phyloP scores from a whole-genome alignment of 2,329 filamentous ascomycete genomes.

The Tympanopsis confertula region DNA sequence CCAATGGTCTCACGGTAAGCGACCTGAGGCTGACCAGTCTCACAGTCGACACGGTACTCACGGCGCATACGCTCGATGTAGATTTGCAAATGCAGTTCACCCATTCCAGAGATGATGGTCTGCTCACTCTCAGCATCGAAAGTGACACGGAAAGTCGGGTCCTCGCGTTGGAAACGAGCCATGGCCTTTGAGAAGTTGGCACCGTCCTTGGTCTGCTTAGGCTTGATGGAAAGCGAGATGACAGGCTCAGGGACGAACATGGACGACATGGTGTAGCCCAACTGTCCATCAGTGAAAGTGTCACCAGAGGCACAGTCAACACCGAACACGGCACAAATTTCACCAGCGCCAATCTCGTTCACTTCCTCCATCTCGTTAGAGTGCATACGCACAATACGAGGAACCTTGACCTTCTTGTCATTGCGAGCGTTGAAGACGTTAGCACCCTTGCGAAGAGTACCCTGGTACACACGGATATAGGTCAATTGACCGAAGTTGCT shows the following conservation, averaged over 20 bases:
- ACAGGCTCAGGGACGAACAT: slow-evolving; percentile 98
- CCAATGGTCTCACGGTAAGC: slow-evolving; percentile 93
- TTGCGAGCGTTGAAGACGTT: slow-evolving; percentile 89
- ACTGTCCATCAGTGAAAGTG: slow-evolving; percentile 86
- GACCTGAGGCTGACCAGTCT: slow-evolving; percentile 92
- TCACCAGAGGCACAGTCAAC: slow-evolving; percentile 96
- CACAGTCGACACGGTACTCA: slow-evolving; percentile 92
- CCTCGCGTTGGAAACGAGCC: slow-evolving; percentile 95
- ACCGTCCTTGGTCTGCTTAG: slow-evolving; percentile 82
- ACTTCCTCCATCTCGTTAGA: slow-evolving; percentile 99
- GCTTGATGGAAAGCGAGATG: slow-evolving; percentile 94
- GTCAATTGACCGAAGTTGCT: slow-evolving; percentile 97
- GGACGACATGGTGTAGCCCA: slow-evolving; percentile 91
- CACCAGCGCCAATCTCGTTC: slow-evolving; percentile 79
- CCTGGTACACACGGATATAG: slow-evolving; percentile 97
- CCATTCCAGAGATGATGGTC: slow-evolving; percentile 98
- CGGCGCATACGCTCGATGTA: slow-evolving; percentile 94
- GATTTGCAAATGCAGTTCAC: slow-evolving; percentile 90
- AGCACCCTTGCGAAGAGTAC: slow-evolving; percentile 73
- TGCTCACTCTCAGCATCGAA: slow-evolving; percentile 88
- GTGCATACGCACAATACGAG: slow-evolving; percentile 97
- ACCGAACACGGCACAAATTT: slow-evolving; percentile 97
- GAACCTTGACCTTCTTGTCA: slow-evolving; percentile 92
- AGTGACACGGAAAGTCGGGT: slow-evolving; percentile 91
- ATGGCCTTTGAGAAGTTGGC: slow-evolving; percentile 97